Percentiles rank a stretch among this genome's conserved stretches.
phyloP scores from a whole-genome alignment of 2,329 filamentous ascomycete genomes.

The Dactylella cylindrospora region DNA sequence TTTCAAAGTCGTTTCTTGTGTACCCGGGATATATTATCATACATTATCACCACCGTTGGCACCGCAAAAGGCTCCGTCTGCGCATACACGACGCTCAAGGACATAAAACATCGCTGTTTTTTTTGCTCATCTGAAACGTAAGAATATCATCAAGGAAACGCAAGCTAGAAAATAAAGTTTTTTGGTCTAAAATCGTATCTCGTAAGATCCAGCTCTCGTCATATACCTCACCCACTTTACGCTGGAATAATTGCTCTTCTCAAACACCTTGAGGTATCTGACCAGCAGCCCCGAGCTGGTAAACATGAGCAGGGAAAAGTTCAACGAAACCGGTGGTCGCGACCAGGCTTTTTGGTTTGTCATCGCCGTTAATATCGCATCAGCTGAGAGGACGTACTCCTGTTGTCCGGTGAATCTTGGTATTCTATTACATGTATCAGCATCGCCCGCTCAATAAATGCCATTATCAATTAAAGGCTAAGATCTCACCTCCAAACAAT shows the following conservation, averaged over 20 bases:
- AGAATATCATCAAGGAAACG: too few species aligned
- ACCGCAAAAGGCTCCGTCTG: too few species aligned
- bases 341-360: slow-evolving; percentile 98
- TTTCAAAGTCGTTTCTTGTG: too few species aligned
- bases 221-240: slow-evolving; percentile 99
- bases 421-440: slow-evolving; percentile 57
- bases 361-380: slow-evolving; percentile 92
- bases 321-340: slow-evolving; percentile 84
- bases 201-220: slow-evolving; percentile 96
- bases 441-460: neutral
- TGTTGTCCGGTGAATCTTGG: slow-evolving; percentile 97
- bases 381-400: slow-evolving; percentile 91
- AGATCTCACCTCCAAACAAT: slow-evolving; percentile 97
- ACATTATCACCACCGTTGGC: too few species aligned
- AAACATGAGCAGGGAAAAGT: slow-evolving; percentile 95
- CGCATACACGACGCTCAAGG: too few species aligned
- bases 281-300: slow-evolving; percentile 91
- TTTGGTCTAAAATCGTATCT: slow-evolving; percentile 84
- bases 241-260: slow-evolving; percentile 98
- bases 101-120: too few species aligned
- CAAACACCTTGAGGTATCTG: slow-evolving; percentile 95
- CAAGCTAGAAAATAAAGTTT: too few species aligned
- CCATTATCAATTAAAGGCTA: too few species aligned
- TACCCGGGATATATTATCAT: too few species aligned
- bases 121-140: too few species aligned